Evolutionary conservation across 1,139 yeast species (phyloP), one percentile per base, ranked within the genome.

Genomic region (Diutina neorugosa): DNA sequence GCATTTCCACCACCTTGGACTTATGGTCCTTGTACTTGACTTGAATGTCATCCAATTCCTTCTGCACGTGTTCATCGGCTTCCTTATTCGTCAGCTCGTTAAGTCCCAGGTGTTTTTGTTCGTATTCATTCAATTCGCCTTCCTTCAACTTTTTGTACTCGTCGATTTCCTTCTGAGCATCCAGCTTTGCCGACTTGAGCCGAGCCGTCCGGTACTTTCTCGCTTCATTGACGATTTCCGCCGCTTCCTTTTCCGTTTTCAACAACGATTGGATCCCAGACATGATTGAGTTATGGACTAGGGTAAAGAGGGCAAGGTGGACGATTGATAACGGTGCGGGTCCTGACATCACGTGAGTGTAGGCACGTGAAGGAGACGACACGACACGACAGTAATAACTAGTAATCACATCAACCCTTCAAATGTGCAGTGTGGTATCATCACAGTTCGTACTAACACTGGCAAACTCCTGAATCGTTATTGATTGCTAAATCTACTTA

Each of bases 231-330:
- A 93, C 98, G 60, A 91, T 87, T 63, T 85, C 94, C 61, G 95
- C 97, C 21, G 98, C 98, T 64, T 89, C 94, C 72, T 87, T 89
- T 74, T 93, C 98, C 55, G 98, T 96, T 76, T 84, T 50, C 27
- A 46, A 46, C 40, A 46, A 46, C 21, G 50, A 46, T 27, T 46
- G 50, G 27, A 46, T 46, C 7, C 50, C 50, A 6, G 50, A 46
- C 50, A 46, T 46, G 31, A 16, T 25, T 18, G 14, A 9, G 34
- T n/a, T 6, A n/a, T 7, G 5, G 34, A 19, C 12, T 12, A 14
- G 7, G 18, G 9, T 12, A 2, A 23, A 7, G 46, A 16, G 5
- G 1, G n/a, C 6, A 7, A n/a, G 4, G 44, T 41, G 44, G 44
- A 41, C 21, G 44, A 4, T 41, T 6, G 44, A n/a, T 41, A 11